Conservation (phyloP, 768 basidiomycete species). For the Podaxis sp. region DNA sequence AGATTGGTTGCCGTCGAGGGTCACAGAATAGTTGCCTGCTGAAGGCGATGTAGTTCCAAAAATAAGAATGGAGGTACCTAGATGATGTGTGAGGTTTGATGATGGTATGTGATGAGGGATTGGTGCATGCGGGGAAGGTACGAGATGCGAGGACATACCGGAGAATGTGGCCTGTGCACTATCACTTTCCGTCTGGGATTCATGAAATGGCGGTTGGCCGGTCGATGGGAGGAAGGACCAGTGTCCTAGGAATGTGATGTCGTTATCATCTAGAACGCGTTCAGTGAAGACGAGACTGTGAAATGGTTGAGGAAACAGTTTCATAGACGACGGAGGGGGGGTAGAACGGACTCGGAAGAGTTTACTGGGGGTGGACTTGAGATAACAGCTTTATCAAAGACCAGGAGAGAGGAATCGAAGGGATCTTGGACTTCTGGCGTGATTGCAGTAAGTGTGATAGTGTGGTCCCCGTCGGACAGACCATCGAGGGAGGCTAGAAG, state of each 20-base stretch:
- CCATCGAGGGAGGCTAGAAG: conserved; percentile 46
- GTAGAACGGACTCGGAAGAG: conserved; percentile 21
- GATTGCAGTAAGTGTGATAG: conserved; percentile 47
- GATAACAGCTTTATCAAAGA: conserved; percentile 56
- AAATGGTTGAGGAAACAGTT: not conserved
- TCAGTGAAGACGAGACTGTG: conserved; percentile 30
- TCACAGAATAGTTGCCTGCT: conserved; percentile 57
- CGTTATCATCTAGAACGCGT: conserved; percentile 37
- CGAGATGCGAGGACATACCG: conserved; percentile 35
- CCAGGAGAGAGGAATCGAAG: conserved; percentile 34
- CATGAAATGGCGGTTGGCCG: conserved; percentile 16
- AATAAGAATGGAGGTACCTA: conserved; percentile 61
- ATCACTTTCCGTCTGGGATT: conserved; percentile 40
- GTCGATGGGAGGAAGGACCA: conserved; percentile 41
- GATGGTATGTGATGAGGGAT: not conserved
- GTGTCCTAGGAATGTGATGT: conserved; percentile 46
- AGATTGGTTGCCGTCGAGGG: conserved; percentile 32
- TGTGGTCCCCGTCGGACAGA: conserved; percentile 48
- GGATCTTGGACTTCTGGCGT: conserved; percentile 23
- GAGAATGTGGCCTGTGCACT: conserved; percentile 36
- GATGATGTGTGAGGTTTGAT: not conserved
- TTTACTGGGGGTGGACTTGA: conserved; percentile 31
- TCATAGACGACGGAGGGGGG: not conserved
- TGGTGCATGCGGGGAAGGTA: not conserved
- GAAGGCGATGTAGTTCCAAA: conserved; percentile 54